Evolutionary conservation across 2,329 filamentous ascomycete species (phyloP), one percentile per base, ranked within the genome.

Genomic region (Chaetomium strumarium): DNA sequence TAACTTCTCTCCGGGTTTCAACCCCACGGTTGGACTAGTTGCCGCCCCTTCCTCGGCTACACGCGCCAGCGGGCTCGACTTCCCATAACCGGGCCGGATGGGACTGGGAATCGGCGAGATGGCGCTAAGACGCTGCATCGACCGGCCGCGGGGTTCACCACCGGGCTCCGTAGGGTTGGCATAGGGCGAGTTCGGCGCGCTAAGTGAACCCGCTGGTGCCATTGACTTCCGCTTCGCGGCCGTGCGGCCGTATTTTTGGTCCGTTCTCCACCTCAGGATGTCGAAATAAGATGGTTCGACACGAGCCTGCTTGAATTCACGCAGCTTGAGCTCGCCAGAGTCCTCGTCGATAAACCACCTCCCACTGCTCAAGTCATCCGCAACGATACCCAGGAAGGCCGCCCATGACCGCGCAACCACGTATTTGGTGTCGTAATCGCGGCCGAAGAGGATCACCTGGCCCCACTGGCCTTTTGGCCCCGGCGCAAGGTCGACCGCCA

Each of bases 361-460:
- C 58, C 89, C 88, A 61, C 88, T 93, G 72, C 81, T 83, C 63
- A 99, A 75, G 65, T 99, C 93, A 65, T 99, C 93, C 30, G 93
- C 90, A 7, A 96, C 81, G 31, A 84, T 81, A 46, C 90, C 90
- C 17, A 99, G 72, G 66, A 99, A 91, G 10, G 86, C 80, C 14
- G 84, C 82, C 93, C 93, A 99, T 1, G 92, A 97, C 56, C 88
- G 84, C 30, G 93, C 88, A 52, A 99, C 80, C 7, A 99, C 93
- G 66, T 96, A 99, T 74, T 99, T 99, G 71, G 89, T 96, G 67
- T 99, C 93, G 71, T 96, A 99, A 72, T 99, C 93, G 55, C 93
- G 89, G 46, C 93, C 93, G 68, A 95, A 96, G 56, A 99, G 79
- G 64, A 99, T 96, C 60, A 99, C 83, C 68, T 99, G 93, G 49